A percentile compares a stretch with the other conserved stretches of the same genome.
These are phyloP conservation scores for Penicillium paradoxum DNA, from an alignment of 495 filamentous ascomycete genomes.

Conservation along the genomic window DNA sequence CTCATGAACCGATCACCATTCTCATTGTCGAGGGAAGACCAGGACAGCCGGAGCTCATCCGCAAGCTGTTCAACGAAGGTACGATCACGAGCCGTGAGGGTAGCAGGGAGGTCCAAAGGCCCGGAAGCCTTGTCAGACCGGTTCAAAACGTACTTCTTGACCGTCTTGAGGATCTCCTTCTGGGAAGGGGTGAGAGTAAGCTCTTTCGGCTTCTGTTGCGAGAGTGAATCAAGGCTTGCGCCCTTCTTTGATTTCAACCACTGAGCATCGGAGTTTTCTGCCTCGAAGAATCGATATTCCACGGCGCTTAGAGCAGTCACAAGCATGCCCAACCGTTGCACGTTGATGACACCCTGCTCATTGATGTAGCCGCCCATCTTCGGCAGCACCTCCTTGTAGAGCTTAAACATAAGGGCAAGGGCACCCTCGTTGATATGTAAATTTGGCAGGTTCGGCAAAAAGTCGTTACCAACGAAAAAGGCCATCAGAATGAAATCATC, in stretches of 20 bases:
- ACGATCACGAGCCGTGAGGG: constrained; percentile 78
- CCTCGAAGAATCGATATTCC: constrained; percentile 87
- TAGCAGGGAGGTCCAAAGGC: constrained; percentile 65
- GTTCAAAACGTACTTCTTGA: constrained; percentile 75
- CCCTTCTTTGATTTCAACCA: constrained; percentile 82
- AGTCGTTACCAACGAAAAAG: constrained; percentile 99
- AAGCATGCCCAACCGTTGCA: constrained; percentile 70
- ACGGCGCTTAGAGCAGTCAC: constrained; percentile 78
- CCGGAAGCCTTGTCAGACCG: constrained; percentile 42
- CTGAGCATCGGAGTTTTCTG: constrained; percentile 76
- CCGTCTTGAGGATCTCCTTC: constrained; percentile 71
- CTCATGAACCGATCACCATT: constrained; percentile 75
- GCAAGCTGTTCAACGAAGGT: constrained; percentile 89
- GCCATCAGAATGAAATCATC: constrained; percentile 99
- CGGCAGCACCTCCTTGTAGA: constrained; percentile 87
- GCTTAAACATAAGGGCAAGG: constrained; percentile 90
- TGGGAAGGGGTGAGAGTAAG: constrained; percentile 76
- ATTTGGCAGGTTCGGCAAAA: constrained; percentile 92
- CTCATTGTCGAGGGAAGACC: constrained; percentile 73
- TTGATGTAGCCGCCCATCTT: constrained; percentile 95
- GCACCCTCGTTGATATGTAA: constrained; percentile 99
- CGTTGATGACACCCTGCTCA: constrained; percentile 84
- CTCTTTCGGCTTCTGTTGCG: constrained; percentile 54
- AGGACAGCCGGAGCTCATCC: constrained; percentile 72
- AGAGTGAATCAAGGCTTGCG: constrained; percentile 42